phyloP scores from a whole-genome alignment of 805 yeast species.

The Candida germanica region DNA sequence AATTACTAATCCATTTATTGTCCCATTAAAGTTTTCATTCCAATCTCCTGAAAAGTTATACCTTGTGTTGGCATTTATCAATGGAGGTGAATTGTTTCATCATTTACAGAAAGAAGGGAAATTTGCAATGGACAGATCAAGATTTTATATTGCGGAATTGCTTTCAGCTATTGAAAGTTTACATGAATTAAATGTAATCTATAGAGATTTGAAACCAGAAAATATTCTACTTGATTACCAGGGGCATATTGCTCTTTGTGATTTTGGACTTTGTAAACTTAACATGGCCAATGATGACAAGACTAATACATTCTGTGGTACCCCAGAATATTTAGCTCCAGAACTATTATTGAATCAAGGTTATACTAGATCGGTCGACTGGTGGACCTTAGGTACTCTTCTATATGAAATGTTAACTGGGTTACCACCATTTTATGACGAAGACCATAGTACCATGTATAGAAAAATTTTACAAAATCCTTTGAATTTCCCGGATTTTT shows the following conservation, averaged over 20 bases:
- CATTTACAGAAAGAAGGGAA: slow-evolving; percentile 90
- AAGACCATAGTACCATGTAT: slow-evolving; percentile 90
- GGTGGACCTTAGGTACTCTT: slow-evolving; percentile 97
- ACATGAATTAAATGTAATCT: slow-evolving; percentile 88
- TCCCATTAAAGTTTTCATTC: slow-evolving; percentile 92
- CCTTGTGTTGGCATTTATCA: slow-evolving; percentile 85
- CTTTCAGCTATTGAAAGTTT: slow-evolving; percentile 89
- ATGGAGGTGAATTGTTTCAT: slow-evolving; percentile 95
- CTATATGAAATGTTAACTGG: slow-evolving; percentile 96
- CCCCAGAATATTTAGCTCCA: slow-evolving; percentile 97
- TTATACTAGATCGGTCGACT: slow-evolving; percentile 92
- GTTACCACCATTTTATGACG: slow-evolving; percentile 95
- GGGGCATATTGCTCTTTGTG: slow-evolving; percentile 97
- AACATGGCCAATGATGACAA: slow-evolving; percentile 90
- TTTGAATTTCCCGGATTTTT: slow-evolving; percentile 79
- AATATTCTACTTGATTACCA: slow-evolving; percentile 91
- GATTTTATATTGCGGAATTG: slow-evolving; percentile 92
- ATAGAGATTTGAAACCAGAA: slow-evolving; percentile 95
- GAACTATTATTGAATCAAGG: slow-evolving; percentile 90
- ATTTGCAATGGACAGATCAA: slow-evolving; percentile 82
- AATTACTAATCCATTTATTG: slow-evolving; percentile 92
- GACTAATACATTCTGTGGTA: slow-evolving; percentile 93
- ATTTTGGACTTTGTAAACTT: slow-evolving; percentile 93
- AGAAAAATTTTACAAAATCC: slow-evolving; percentile 89
- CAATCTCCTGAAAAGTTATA: slow-evolving; percentile 96